Evolutionary conservation across 352 stramenopile species (phyloP).

Genomic region (Phytophthora sp.): DNA sequence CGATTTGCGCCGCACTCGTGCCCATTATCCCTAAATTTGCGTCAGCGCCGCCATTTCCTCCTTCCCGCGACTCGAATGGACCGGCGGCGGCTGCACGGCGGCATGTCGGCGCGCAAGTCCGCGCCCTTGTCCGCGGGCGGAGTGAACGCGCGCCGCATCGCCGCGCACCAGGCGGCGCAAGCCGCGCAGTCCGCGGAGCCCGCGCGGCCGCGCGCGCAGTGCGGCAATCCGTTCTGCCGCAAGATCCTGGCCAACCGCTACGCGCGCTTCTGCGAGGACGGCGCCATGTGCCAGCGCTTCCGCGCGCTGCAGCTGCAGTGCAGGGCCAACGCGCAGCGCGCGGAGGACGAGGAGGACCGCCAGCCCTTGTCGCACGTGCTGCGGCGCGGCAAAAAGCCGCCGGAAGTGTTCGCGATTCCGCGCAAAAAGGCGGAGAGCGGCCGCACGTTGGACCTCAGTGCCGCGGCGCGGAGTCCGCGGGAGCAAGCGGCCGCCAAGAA

Average conservation of each 20-base stretch:
- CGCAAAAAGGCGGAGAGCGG: conserved; percentile 16
- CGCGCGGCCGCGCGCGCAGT: conserved; percentile 13
- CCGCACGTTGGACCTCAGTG: neutral
- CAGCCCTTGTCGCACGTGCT: conserved; percentile 4
- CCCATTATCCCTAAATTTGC: too few relatives aligned
- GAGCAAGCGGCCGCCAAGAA: neutral
- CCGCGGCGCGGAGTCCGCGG: too few relatives aligned
- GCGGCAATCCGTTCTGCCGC: conserved; percentile 66
- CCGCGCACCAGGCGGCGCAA: conserved; percentile 9
- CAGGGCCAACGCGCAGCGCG: conserved; percentile 27
- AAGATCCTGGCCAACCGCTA: conserved; percentile 43
- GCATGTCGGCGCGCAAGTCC: conserved; percentile 36
- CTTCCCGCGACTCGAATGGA: too few relatives aligned
- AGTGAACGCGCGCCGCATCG: neutral
- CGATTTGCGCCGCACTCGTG: too few relatives aligned
- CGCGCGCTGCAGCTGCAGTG: conserved; percentile 62
- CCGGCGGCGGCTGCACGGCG: too few relatives aligned
- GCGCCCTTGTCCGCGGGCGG: conserved; percentile 12
- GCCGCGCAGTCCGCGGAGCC: too few relatives aligned
- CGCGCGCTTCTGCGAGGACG: conserved; percentile 53
- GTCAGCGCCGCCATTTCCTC: too few relatives aligned
- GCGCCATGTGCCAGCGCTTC: conserved; percentile 58
- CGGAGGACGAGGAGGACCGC: conserved; percentile 25
- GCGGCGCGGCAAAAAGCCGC: too few relatives aligned
- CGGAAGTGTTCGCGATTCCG: conserved; percentile 41